Percentiles rank a stretch among this genome's conserved stretches.
Evolutionary conservation across 176 grass and related monocot species (phyloP).

Genomic region (Leersia perrieri): DNA sequence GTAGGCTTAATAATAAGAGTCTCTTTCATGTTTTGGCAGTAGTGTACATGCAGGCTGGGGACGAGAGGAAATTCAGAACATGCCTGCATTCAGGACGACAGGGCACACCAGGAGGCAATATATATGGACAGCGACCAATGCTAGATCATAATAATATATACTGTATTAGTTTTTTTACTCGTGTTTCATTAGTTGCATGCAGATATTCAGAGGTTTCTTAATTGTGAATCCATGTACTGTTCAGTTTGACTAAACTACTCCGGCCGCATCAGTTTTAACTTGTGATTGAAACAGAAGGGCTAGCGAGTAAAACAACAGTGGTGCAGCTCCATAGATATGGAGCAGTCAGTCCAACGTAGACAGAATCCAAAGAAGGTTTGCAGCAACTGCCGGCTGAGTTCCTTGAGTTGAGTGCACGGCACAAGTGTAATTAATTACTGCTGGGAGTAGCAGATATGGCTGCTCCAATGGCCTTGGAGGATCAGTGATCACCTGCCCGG

Average conservation of each 20-base stretch:
- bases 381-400: background rate
- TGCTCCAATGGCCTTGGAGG: slow-evolving; percentile 23
- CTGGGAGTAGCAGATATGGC: background rate
- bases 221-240: background rate
- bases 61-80: background rate
- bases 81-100: too few species aligned
- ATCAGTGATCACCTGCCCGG: background rate
- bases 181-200: background rate
- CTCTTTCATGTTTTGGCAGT: background rate
- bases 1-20: background rate
- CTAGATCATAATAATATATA: background rate
- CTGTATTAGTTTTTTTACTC: too few species aligned
- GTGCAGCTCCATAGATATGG: background rate
- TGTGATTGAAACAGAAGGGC: background rate
- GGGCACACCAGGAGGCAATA: background rate
- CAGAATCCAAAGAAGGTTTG: background rate
- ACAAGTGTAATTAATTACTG: background rate
- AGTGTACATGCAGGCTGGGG: too few species aligned
- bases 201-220: background rate
- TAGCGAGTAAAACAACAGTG: too few species aligned
- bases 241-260: background rate
- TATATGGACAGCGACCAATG: background rate
- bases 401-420: background rate
- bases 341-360: background rate
- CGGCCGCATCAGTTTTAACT: background rate